Base-by-base conservation (phyloP, 345 rosid species). In the Mercurialis annua region DNA sequence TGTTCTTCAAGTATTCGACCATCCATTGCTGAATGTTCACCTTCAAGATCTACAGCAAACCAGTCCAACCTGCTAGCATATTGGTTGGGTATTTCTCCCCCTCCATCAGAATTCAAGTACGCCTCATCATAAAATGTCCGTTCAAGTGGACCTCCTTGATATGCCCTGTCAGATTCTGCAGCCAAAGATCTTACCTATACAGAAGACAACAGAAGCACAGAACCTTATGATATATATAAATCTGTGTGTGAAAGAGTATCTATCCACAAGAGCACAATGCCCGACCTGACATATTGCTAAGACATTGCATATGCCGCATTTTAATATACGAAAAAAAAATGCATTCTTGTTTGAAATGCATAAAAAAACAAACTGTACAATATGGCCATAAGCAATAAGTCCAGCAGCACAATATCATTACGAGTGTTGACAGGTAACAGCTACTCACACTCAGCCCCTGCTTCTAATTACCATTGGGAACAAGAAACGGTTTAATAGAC, bases 11-110 rank as follows among this genome's bases (percentile, higher is more conserved):
- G 95, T 74, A 94, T 89, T 73, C 73, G 93, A 71, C 93, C 96
- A 82, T 91, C 99, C 99, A 94, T 94, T 69, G 99, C 99, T 72
- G 99, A 94, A 83, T 89, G 96, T 83, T 94, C 99, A 77, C 98
- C 99, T 88, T 87, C 98, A 77, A 94, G 98, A 84, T 94, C 99
- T 74, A 91, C 99, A 42, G 97, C 83, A 79, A 94, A 91, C 99
- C 99, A 94, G 57, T 94, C 98, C 62, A 94, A 73, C 78, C 78
- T 84, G 66, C 78, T 76, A 42, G 70, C 59, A 80, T 89, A 94
- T 29, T 79, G 92, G 61, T 76, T 86, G 36, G 96, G 83, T 38
- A 86, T 77, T 67, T 74, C 64, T 53, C 80, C 85, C 61, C 82
- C 87, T 79, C 78, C 88, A 64, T 83, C 85, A 15, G 73, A 46